Percentiles rank a stretch among this genome's conserved stretches.
Evolutionary conservation across 2,329 filamentous ascomycete species (phyloP).

Genomic region (Ascosphaera apis): DNA sequence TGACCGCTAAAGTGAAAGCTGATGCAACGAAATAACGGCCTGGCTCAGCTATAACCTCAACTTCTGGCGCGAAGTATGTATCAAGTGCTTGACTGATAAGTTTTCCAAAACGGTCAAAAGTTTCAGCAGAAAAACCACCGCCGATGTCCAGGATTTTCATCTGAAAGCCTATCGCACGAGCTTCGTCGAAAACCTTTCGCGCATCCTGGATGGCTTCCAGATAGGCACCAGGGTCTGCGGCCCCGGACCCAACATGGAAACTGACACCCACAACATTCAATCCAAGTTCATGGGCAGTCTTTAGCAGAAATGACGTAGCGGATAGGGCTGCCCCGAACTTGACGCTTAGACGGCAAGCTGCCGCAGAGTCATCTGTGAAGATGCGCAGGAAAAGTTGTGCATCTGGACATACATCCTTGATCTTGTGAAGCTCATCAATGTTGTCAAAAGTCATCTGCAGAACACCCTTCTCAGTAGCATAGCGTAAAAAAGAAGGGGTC

Average conservation of each 20-base stretch:
- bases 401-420: constrained; percentile 69
- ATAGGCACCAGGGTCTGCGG: constrained; percentile 80
- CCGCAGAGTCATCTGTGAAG: constrained; percentile 84
- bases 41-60: constrained; percentile 85
- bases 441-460: constrained; percentile 99
- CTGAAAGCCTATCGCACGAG: constrained; percentile 48
- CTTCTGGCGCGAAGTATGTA: constrained; percentile 59
- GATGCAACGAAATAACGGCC: constrained; percentile 88
- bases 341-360: constrained; percentile 81
- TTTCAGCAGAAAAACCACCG: constrained; percentile 76
- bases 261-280: constrained; percentile 89
- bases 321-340: constrained; percentile 92
- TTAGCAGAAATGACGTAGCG: constrained; percentile 51
- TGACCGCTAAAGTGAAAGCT: constrained; percentile 85
- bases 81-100: constrained; percentile 63
- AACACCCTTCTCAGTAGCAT: constrained; percentile 61
- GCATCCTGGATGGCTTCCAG: constrained; percentile 79
- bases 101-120: constrained; percentile 72
- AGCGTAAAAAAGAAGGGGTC: constrained; percentile 92
- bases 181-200: constrained; percentile 70
- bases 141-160: constrained; percentile 83
- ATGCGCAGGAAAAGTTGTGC: constrained; percentile 90
- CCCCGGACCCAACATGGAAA: constrained; percentile 93
- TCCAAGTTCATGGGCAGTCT: constrained; percentile 55
- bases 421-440: constrained; percentile 91